These are phyloP conservation scores for Penicillium malachiteum DNA, from an alignment of 495 filamentous ascomycete species.

Conservation along the genomic window DNA sequence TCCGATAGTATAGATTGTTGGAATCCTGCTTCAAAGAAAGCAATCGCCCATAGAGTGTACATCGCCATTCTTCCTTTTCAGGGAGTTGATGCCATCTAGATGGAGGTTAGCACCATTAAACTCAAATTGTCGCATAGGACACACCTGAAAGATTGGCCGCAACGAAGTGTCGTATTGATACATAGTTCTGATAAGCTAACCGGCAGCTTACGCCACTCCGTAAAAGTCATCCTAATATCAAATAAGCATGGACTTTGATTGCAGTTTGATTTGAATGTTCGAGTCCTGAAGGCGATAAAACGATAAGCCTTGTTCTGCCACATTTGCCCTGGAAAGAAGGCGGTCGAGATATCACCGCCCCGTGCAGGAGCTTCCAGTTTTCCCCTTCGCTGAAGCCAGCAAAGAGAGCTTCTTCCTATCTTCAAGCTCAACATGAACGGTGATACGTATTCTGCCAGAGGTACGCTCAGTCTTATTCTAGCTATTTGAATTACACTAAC, in stretches of 20 bases:
- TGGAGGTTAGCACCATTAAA: constrained; percentile 11
- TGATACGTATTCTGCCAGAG: constrained; percentile 80
- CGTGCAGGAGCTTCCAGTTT: constrained; percentile 23
- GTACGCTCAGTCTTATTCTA: constrained; percentile 39
- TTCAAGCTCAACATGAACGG: constrained; percentile 72
- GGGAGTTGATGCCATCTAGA: constrained; percentile 77
- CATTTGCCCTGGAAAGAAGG: constrained; percentile 9
- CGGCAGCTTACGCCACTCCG: constrained; percentile 80
- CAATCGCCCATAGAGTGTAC: constrained; percentile 80
- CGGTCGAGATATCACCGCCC: constrained; percentile 26
- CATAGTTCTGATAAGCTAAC: constrained; percentile 79
- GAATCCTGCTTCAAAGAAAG: constrained; percentile 82
- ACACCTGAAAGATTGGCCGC: constrained; percentile 86
- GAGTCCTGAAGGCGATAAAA: not conserved
- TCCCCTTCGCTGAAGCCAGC: constrained; percentile 25
- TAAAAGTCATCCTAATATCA: constrained; percentile 33
- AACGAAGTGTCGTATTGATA: constrained; percentile 86
- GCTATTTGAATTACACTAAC: constrained; percentile 17
- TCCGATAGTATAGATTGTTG: constrained; percentile 75
- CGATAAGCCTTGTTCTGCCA: constrained; percentile 25
- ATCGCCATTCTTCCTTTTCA: constrained; percentile 81
- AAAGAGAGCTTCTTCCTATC: constrained; percentile 18
- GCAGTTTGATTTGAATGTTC: not conserved
- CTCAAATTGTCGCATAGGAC: constrained; percentile 1
- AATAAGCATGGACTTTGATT: not conserved